Evolutionary conservation across 2,329 filamentous ascomycete genomes (phyloP), one percentile per base, ranked within the genome.

Genomic region (Neophaeococcomyces mojaviensis): DNA sequence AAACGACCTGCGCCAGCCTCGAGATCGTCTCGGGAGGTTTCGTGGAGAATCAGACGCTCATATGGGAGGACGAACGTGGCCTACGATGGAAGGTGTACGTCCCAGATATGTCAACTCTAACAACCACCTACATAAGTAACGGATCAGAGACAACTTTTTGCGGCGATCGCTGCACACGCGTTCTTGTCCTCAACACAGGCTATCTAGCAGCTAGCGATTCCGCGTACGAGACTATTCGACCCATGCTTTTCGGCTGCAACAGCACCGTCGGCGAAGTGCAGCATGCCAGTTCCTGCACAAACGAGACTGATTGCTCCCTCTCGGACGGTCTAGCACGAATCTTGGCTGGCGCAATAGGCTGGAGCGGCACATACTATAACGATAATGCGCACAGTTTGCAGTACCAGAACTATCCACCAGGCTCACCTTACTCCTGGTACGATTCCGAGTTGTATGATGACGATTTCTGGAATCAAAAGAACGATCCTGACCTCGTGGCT

Each of bases 301-400:
- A 47, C 22, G 19, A 35, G 9, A 15, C 30, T n/a, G 38, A 28
- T 12, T 46, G 38, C 20, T 37, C 32, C 15, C 31, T 49, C 15
- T 37, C 43, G 3, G 50, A 58, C 22, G 12, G 22, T 2, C 46
- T 52, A 30, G 54, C 55, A 1, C 48, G 36, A 5, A 55, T 56
- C 39, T 31, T 55, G 5, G 54, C 54, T 2, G 55, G 55, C 13
- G 44, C 50, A 13, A 55, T 58, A 16, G 55, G 54, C 18, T 58
- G 50, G 50, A 46, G 49, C 2, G 54, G 54, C 13, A 46, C 20
- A 4, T 46, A 32, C 24, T 15, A 12, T 4, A 8, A 36, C 15
- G 39, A 26, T 8, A 46, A 39, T 15, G 15, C 24, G n/a, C 7
- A 35, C 33, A 35, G n/a, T n/a, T 24, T 46, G n/a, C 43, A 46